Conservation (phyloP, 257 asterid species). For the Penstemon davidsonii region DNA sequence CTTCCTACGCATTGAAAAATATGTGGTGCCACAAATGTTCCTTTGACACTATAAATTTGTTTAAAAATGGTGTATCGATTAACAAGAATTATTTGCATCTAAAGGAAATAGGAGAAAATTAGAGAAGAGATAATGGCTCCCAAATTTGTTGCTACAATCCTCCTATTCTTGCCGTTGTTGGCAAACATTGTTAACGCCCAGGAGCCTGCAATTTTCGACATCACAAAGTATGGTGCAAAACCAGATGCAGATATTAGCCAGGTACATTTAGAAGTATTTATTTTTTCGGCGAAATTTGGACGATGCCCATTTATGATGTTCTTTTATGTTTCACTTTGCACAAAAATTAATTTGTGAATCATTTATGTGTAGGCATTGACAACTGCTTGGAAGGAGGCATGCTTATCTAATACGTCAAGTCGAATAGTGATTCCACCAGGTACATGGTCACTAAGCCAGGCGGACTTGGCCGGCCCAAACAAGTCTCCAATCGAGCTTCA, state of each 20-base stretch:
- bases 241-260: conserved; percentile 17
- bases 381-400: conserved; percentile 48
- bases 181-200: conserved; percentile 13
- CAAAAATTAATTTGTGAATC: no score
- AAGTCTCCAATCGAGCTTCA: conserved; percentile 38
- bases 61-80: no score
- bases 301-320: background rate
- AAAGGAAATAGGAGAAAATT: no score
- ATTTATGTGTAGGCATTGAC: conserved; percentile 35
- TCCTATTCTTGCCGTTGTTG: conserved; percentile 19
- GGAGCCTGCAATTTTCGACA: conserved; percentile 11
- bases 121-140: no score
- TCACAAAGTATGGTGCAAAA: conserved; percentile 27
- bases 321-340: no score
- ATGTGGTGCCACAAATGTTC: no score
- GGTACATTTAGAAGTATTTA: background rate
- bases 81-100: no score
- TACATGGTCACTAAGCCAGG: conserved; percentile 28
- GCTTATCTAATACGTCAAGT: conserved; percentile 24
- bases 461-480: conserved; percentile 23
- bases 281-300: background rate
- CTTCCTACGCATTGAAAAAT: no score
- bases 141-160: background rate
- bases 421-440: conserved; percentile 41
- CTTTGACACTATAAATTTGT: no score